Conservation (phyloP, 192 early-diverging fungal genomes). For the Rhizophagus prolifer region DNA sequence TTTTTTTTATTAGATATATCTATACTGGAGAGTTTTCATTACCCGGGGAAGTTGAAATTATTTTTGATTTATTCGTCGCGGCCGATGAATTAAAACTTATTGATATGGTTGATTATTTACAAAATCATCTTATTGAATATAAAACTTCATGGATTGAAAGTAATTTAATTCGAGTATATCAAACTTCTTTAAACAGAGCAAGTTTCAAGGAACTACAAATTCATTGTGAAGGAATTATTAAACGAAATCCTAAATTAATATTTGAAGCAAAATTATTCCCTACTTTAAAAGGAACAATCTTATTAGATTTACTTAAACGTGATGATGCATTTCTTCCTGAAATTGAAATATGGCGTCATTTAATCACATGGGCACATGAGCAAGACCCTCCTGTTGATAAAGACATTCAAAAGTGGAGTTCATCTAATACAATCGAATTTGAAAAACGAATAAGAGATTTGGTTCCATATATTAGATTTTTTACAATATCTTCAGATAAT, state of each 20-base stretch:
- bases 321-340: not conserved
- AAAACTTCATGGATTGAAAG: not conserved
- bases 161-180: not conserved
- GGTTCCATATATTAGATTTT: not conserved
- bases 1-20: not conserved
- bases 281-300: not conserved
- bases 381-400: not conserved
- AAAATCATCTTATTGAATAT: not conserved
- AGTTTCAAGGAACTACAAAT: not conserved
- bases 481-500: not conserved
- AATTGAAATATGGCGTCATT: not conserved
- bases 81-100: not conserved
- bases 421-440: not conserved
- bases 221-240: not conserved
- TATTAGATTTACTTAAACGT: not conserved
- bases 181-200: not conserved
- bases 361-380: not conserved
- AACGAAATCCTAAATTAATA: not conserved
- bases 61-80: not conserved
- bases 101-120: not conserved
- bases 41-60: not conserved
- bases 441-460: not conserved
- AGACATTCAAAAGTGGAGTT: not conserved
- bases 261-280: not conserved
- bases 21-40: not conserved